Percentiles rank a stretch among this genome's conserved stretches.
These are phyloP conservation scores for Moesziomyces antarcticus DNA, from an alignment of 1,284 basidiomycete genomes.

Conservation along the genomic window DNA sequence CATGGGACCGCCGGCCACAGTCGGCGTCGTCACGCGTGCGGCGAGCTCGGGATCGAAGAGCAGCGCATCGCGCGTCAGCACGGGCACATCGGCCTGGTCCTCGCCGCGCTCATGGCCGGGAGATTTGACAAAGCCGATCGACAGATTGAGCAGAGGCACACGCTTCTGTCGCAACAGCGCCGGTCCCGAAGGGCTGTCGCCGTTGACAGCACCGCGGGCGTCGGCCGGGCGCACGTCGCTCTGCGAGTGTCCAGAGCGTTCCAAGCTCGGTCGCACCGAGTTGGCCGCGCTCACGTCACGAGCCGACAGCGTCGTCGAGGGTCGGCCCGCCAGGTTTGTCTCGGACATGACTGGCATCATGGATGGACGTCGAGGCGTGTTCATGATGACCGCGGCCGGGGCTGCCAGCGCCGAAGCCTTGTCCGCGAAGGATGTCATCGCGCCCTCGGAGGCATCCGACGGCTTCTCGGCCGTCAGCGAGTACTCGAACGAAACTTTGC, in stretches of 20 bases:
- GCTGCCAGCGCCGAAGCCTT: slow-evolving; percentile 18
- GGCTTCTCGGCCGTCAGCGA: slow-evolving; percentile 8
- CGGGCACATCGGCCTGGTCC: slow-evolving; percentile 14
- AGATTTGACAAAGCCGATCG: slow-evolving; percentile 29
- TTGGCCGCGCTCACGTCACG: slow-evolving; percentile 4
- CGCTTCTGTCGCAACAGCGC: slow-evolving; percentile 31
- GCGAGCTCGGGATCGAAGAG: slow-evolving; percentile 45
- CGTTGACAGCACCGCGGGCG: not conserved
- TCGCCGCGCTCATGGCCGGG: slow-evolving; percentile 20
- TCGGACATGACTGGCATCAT: slow-evolving; percentile 6
- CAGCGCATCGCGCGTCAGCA: slow-evolving; percentile 40
- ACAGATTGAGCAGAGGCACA: slow-evolving; percentile 35
- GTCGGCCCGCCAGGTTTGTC: slow-evolving; percentile 3
- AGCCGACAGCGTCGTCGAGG: slow-evolving; percentile 4
- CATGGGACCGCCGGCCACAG: not conserved
- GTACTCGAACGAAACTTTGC: slow-evolving; percentile 19
- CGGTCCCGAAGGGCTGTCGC: slow-evolving; percentile 2
- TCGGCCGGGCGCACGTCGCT: slow-evolving; percentile 16
- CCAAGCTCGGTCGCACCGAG: slow-evolving; percentile 21
- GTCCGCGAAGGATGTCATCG: slow-evolving; percentile 7
- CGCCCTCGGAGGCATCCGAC: slow-evolving; percentile 6
- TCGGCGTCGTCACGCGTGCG: slow-evolving; percentile 13
- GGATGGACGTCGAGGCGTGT: slow-evolving; percentile 21
- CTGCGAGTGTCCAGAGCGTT: slow-evolving; percentile 11
- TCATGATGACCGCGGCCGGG: slow-evolving; percentile 31